Evolutionary conservation across 441 rosid genomes (phyloP).

Genomic region (Croton setiger): DNA sequence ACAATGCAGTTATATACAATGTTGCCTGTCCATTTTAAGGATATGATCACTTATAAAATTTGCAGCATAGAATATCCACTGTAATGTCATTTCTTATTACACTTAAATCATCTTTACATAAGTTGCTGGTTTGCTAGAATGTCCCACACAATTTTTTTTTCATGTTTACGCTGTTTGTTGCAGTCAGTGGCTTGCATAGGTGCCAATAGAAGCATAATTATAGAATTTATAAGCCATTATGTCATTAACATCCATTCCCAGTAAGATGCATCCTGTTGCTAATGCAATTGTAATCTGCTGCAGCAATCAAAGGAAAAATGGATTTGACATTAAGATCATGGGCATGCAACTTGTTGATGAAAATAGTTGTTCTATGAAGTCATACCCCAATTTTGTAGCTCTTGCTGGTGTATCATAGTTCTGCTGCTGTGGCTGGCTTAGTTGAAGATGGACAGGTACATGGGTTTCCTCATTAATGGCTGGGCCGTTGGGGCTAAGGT

Average conservation of each 20-base stretch:
- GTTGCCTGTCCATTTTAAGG: background rate
- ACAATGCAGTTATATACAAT: background rate
- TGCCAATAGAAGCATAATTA: conserved; percentile 33
- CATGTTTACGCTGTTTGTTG: conserved; percentile 27
- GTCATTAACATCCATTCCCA: conserved; percentile 24
- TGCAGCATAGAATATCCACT: conserved; percentile 5
- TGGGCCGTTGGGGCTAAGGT: conserved; percentile 43
- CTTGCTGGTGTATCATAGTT: conserved; percentile 44
- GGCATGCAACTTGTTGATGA: conserved; percentile 3
- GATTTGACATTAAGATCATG: conserved; percentile 25
- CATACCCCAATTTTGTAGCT: conserved; percentile 54
- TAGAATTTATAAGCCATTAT: conserved; percentile 21
- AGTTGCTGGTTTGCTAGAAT: conserved; percentile 21
- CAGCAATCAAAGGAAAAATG: conserved; percentile 26
- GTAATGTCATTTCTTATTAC: conserved; percentile 27
- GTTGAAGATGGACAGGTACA: conserved; percentile 74
- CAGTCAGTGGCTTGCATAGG: conserved; percentile 35
- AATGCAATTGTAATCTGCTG: conserved; percentile 65
- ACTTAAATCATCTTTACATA: conserved; percentile 33
- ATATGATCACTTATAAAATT: background rate
- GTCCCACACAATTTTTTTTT: conserved; percentile 28
- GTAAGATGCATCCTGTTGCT: conserved; percentile 32
- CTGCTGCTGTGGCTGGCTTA: conserved; percentile 79
- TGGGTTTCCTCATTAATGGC: conserved; percentile 49
- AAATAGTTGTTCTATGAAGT: conserved; percentile 15